Evolutionary conservation across 495 filamentous ascomycete genomes (phyloP).

Genomic region (Hypomontagnella submonticulosa): DNA sequence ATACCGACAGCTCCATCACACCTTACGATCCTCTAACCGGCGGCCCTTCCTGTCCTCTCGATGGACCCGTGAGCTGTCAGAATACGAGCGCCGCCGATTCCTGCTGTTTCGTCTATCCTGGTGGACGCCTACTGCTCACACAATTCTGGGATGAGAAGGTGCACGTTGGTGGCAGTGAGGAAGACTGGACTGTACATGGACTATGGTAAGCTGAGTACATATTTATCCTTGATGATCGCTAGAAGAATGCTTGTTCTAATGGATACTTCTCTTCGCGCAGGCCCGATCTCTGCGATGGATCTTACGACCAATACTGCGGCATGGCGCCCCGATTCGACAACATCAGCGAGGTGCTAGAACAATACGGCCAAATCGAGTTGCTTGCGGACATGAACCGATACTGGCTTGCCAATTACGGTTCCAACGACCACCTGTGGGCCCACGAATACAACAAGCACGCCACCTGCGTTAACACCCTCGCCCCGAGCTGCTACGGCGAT

Average conservation of each 20-base stretch:
- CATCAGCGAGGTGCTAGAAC: conserved; percentile 73
- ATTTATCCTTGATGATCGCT: not conserved
- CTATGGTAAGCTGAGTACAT: conserved; percentile 64
- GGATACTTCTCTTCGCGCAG: conserved; percentile 36
- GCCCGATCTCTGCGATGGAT: conserved; percentile 90
- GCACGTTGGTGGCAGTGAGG: conserved; percentile 71
- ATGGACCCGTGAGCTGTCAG: conserved; percentile 61
- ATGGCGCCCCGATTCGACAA: conserved; percentile 73
- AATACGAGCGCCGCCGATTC: conserved; percentile 62
- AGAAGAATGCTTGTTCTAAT: not conserved
- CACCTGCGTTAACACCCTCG: conserved; percentile 77
- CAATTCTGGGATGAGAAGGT: conserved; percentile 88
- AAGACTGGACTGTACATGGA: conserved; percentile 91
- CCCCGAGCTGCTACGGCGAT: conserved; percentile 74
- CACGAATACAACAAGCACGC: conserved; percentile 93
- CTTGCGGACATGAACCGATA: conserved; percentile 79
- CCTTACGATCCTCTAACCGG: conserved; percentile 53
- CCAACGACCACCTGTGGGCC: conserved; percentile 78
- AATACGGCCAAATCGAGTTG: conserved; percentile 69
- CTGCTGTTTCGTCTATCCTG: conserved; percentile 87
- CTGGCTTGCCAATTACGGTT: conserved; percentile 71
- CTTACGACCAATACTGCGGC: conserved; percentile 79
- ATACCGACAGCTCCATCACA: conserved; percentile 31
- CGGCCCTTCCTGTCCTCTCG: conserved; percentile 55
- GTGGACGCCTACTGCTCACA: conserved; percentile 80